Evolutionary conservation across 305 asterid genomes (phyloP), one percentile per base, ranked within the genome.

Genomic region (Fraxinus greggii): DNA sequence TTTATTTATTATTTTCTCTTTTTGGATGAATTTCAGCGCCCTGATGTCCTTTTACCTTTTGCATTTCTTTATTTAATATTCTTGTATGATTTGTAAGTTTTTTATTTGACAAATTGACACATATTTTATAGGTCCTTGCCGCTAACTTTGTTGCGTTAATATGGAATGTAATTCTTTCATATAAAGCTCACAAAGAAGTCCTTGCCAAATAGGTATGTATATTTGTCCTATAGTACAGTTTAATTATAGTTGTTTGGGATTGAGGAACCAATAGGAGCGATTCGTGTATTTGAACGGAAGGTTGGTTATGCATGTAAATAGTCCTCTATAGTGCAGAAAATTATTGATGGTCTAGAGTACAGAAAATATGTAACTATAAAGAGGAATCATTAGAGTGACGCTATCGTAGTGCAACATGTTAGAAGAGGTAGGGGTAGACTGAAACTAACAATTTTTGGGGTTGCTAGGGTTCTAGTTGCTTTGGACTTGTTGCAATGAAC

Each of bases 151-250:
- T 93, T 35, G 83, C 98, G 80, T 78, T 94, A 42, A 76, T 90
- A 76, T 94, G 98, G 98, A 94, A 94, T 77, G 97, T 94, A 48
- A 92, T 94, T 79, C 97, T 94, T 72, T 94, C 97, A 1, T 90
- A 93, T 85, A 93, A 94, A 90, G 97, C 97, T 76, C 97, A 94
- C 90, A 92, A 90, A 86, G 92, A 92, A 87, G 92, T 92, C 82
- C 59, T 88, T 72, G 86, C 82, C 79, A 89, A 92, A 87, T 92
- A 92, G 94, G 92, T 88, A 83, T 51, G 0, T 40, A 79, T 51
- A 65, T 15, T 23, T 59, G 54, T 38, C 69, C 29, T 26, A 67
- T 24, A 12, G 35, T 26, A 26, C 32, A 26, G 6, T 65, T 65
- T 26, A 26, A 3, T 24, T 63, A 8, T 26, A 65, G 1, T 10